Evolutionary conservation across 805 yeast species (phyloP).

Genomic region (Wickerhamiella occidentalis): DNA sequence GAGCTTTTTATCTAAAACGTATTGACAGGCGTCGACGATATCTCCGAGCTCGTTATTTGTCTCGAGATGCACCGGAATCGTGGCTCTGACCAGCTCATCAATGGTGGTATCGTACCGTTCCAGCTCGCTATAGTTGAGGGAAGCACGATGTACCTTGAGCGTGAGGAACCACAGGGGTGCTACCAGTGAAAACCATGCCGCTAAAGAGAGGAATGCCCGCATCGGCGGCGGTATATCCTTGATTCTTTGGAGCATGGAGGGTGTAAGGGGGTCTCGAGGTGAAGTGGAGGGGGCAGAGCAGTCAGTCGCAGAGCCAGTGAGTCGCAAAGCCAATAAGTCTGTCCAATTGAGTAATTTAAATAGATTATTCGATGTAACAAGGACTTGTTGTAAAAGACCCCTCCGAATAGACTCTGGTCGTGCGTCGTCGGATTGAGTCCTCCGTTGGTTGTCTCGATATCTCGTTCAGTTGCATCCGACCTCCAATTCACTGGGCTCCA

Average conservation of each 20-base stretch:
- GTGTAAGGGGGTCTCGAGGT: not conserved
- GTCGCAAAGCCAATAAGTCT: too few relatives aligned
- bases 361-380: too few relatives aligned
- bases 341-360: too few relatives aligned
- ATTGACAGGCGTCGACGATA: slow-evolving; percentile 42
- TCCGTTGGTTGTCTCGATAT: too few relatives aligned
- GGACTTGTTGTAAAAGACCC: too few relatives aligned
- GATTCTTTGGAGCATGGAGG: not conserved
- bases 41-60: slow-evolving; percentile 52
- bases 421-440: too few relatives aligned
- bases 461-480: too few relatives aligned
- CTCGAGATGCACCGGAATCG: slow-evolving; percentile 26
- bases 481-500: too few relatives aligned
- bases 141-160: slow-evolving; percentile 51
- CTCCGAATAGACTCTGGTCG: too few relatives aligned
- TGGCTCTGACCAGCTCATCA: slow-evolving; percentile 18
- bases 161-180: slow-evolving; percentile 49
- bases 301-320: too few relatives aligned
- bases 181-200: slow-evolving; percentile 20
- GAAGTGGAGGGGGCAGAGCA: not conserved
- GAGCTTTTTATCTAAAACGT: slow-evolving; percentile 34
- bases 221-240: slow-evolving; percentile 8
- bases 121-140: slow-evolving; percentile 40
- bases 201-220: slow-evolving; percentile 5
- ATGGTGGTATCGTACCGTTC: slow-evolving; percentile 26